These are phyloP conservation scores for Cadophora gregata DNA, from an alignment of 2,329 filamentous ascomycete species.

Conservation along the genomic window DNA sequence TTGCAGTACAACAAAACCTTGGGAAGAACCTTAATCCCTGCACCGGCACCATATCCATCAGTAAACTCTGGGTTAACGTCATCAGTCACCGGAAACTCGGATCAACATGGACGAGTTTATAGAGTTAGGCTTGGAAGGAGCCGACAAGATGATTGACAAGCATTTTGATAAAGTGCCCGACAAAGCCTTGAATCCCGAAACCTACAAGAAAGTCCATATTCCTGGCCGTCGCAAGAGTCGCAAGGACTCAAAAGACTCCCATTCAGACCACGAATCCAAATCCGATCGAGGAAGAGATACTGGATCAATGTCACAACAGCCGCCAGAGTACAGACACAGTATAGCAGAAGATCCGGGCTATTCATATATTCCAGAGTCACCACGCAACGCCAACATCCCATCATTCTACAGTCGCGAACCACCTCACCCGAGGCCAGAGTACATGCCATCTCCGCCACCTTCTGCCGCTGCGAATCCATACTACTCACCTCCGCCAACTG, in stretches of 20 bases:
- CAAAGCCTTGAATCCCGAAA: conserved; percentile 29
- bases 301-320: conserved; percentile 4
- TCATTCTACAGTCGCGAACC: conserved; percentile 19
- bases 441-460: conserved; percentile 22
- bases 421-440: conserved; percentile 24
- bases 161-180: conserved; percentile 37
- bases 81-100: conserved; percentile 12
- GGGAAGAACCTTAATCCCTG: not conserved
- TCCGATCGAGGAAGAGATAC: conserved; percentile 4
- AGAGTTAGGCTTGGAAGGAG: conserved; percentile 29
- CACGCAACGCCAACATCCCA: not conserved
- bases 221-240: conserved; percentile 12
- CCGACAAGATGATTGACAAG: conserved; percentile 35
- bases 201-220: conserved; percentile 29
- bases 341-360: conserved; percentile 4
- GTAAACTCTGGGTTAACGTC: conserved; percentile 15
- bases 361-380: conserved; percentile 9
- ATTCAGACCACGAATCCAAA: conserved; percentile 11
- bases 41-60: conserved; percentile 2
- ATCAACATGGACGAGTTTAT: conserved; percentile 28
- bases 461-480: conserved; percentile 2
- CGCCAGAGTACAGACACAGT: conserved; percentile 3
- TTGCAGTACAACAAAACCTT: not conserved
- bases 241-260: conserved; percentile 20
- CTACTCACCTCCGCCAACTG: conserved; percentile 12